Conservation (phyloP, 2,329 filamentous ascomycete genomes). For the Myotisia sp. region DNA sequence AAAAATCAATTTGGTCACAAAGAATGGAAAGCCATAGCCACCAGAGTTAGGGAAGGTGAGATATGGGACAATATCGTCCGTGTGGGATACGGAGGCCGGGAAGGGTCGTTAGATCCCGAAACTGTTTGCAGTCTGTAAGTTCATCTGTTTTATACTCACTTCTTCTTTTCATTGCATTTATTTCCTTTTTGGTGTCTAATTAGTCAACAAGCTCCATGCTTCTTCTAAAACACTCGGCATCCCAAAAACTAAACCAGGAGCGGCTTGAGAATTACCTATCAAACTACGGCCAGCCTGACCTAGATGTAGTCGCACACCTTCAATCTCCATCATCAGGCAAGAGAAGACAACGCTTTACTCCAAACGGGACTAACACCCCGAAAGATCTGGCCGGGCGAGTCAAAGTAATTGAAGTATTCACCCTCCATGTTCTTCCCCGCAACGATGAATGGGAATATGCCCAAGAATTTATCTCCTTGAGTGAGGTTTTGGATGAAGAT, state of each 20-base stretch:
- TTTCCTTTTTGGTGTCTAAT: slow-evolving; percentile 7
- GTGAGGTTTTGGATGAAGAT: slow-evolving; percentile 81
- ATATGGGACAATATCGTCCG: slow-evolving; percentile 91
- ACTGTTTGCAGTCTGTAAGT: slow-evolving; percentile 52
- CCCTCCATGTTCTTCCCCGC: slow-evolving; percentile 79
- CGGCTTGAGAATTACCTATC: slow-evolving; percentile 81
- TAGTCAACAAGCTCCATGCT: slow-evolving; percentile 59
- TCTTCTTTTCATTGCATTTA: slow-evolving; percentile 1
- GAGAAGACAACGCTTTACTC: slow-evolving; percentile 23
- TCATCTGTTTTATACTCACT: slow-evolving; percentile 8
- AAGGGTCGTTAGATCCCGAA: slow-evolving; percentile 85
- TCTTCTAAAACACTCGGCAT: slow-evolving; percentile 73
- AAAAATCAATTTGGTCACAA: slow-evolving; percentile 74
- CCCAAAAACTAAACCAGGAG: slow-evolving; percentile 71
- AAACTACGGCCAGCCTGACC: slow-evolving; percentile 54
- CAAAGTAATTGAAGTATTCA: slow-evolving; percentile 90
- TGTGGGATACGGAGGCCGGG: slow-evolving; percentile 73
- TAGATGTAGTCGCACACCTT: slow-evolving; percentile 56
- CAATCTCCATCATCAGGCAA: slow-evolving; percentile 22
- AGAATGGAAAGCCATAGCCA: slow-evolving; percentile 68
- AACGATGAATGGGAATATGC: slow-evolving; percentile 97
- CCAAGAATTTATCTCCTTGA: slow-evolving; percentile 74
- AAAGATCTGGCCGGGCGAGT: slow-evolving; percentile 71
- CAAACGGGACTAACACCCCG: slow-evolving; percentile 62
- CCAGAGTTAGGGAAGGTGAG: slow-evolving; percentile 72